Base-by-base conservation (phyloP, 352 stramenopile species). In the Elongisporangium senticosum region DNA sequence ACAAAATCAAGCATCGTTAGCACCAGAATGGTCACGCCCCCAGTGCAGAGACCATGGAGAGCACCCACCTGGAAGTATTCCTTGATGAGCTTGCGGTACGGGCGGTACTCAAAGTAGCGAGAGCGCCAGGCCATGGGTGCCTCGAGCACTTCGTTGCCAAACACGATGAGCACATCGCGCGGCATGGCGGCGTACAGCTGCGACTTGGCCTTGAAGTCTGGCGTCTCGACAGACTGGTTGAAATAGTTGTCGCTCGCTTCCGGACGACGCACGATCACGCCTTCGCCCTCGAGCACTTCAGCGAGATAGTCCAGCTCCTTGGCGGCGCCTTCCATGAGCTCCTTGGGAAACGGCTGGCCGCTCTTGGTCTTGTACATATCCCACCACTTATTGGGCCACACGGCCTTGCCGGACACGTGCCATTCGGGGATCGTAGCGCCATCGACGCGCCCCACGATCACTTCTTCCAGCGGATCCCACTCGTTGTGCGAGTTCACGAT, bases 401-500 rank as follows among this genome's bases (percentile, higher is more conserved):
- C 86, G 14, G 88, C 88, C 68, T 96, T 96, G 63, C 88, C 88
- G 0, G 88, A 62, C 22, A 96, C 85, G 65, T 96, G 86, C 88
- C 87, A 96, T 59, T 96, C 88, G n/a, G 87, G 88, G 64, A 96
- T 95, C 37, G 88, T 96, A 20, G 88, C 83, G 58, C 87, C 87
- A 17, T 96, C 86, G 22, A 96, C 78, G 15, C 83, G 72, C 3
- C 87, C 88, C n/a, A 96, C 87, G 50, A 96, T 96, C 49, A 96
- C 84, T 59, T 96, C 88, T 66, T 96, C 88, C 21, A 96, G 72
- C 40, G 88, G 86, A 53, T 96, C 88, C 83, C 86, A 96, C 63
- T 96, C 88, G 56, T 93, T 96, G 76, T 96, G 85, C 37, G 86
- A 96, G 75, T 96, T 96, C 55, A 96, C 83, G 37, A 88, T 80